These are phyloP conservation scores for Aspergillus pseudonomiae DNA, from an alignment of 2,329 filamentous ascomycete genomes.

Conservation along the genomic window DNA sequence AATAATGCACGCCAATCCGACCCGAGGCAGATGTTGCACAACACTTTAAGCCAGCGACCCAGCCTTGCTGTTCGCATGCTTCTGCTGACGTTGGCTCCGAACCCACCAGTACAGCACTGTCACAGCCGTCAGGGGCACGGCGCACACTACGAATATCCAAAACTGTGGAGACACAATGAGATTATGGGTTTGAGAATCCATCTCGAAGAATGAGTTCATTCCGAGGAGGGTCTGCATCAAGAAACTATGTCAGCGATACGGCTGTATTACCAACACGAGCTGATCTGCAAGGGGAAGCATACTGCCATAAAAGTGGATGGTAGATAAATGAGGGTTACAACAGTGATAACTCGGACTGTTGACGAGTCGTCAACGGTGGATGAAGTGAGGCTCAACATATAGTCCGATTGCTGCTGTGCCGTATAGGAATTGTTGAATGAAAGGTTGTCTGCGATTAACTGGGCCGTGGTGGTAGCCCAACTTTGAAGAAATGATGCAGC, in stretches of 20 bases:
- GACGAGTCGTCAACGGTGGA: slow-evolving; percentile 32
- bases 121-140: slow-evolving; percentile 33
- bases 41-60: background rate
- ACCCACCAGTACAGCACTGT: slow-evolving; percentile 34
- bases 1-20: background rate
- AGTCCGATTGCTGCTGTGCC: slow-evolving; percentile 24
- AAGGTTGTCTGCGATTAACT: slow-evolving; percentile 27
- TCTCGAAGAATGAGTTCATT: slow-evolving; percentile 45
- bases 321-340: slow-evolving; percentile 35
- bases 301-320: slow-evolving; percentile 44
- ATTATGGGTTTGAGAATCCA: slow-evolving; percentile 31
- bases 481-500: slow-evolving; percentile 23
- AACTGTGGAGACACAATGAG: slow-evolving; percentile 40
- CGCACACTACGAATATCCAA: slow-evolving; percentile 43
- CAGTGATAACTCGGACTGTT: slow-evolving; percentile 32
- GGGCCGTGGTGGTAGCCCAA: slow-evolving; percentile 21
- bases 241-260: background rate
- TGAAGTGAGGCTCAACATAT: slow-evolving; percentile 30
- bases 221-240: slow-evolving; percentile 41
- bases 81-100: slow-evolving; percentile 9
- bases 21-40: background rate
- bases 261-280: background rate
- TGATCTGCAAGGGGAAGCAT: background rate
- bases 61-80: background rate
- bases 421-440: slow-evolving; percentile 23